These are phyloP conservation scores for Cladosporium phlei DNA, from an alignment of 2,329 filamentous ascomycete species.

Conservation along the genomic window DNA sequence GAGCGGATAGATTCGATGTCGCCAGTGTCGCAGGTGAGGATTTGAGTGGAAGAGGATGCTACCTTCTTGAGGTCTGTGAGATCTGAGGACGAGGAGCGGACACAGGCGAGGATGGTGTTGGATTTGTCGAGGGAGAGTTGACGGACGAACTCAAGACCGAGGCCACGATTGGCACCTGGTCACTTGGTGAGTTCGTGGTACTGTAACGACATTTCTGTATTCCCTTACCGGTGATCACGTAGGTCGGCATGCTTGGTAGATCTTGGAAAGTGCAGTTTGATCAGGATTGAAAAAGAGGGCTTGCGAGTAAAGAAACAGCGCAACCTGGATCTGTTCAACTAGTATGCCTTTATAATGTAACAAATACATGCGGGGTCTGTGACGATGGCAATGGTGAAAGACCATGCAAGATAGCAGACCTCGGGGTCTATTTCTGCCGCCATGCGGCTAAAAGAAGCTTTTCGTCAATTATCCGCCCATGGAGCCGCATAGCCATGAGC, in stretches of 20 bases:
- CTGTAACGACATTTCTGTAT: neutral
- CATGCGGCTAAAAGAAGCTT: slow-evolving; percentile 7
- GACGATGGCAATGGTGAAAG: neutral
- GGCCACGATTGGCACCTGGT: slow-evolving; percentile 42
- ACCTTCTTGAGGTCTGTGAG: slow-evolving; percentile 29
- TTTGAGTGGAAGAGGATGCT: slow-evolving; percentile 31
- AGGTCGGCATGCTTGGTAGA: slow-evolving; percentile 1
- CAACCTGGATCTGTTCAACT: neutral
- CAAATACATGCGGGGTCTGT: slow-evolving; percentile 10
- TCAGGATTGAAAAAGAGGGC: neutral
- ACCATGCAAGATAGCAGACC: neutral
- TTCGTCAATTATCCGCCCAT: slow-evolving; percentile 6
- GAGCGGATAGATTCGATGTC: slow-evolving; percentile 33
- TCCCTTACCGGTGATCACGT: slow-evolving; percentile 7
- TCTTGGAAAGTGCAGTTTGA: too few species aligned
- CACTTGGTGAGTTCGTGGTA: slow-evolving; percentile 27
- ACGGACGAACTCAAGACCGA: slow-evolving; percentile 49
- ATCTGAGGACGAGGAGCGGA: slow-evolving; percentile 32
- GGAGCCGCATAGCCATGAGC: neutral
- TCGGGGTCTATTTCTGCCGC: slow-evolving; percentile 1
- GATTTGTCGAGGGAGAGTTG: slow-evolving; percentile 36
- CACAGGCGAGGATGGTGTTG: slow-evolving; percentile 38
- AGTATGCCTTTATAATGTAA: neutral
- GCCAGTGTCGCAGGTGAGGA: slow-evolving; percentile 40
- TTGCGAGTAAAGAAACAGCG: neutral